Conservation (phyloP, 2,329 filamentous ascomycete species). For the Fusarium luffae region DNA sequence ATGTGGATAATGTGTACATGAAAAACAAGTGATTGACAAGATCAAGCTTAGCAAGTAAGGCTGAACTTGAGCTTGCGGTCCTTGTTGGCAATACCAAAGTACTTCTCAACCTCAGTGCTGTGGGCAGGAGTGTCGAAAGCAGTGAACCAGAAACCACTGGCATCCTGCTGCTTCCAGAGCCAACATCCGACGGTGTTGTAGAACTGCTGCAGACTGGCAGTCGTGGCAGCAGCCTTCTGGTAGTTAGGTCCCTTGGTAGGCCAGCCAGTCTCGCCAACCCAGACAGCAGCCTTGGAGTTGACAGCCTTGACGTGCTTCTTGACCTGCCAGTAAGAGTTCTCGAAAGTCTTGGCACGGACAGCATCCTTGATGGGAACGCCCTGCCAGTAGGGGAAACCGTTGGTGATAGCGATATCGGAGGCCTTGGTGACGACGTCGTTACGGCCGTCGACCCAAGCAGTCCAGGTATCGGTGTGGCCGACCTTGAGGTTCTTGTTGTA, state of each 20-base stretch:
- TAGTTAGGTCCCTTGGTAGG: conserved; percentile 36
- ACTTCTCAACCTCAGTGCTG: conserved; percentile 41
- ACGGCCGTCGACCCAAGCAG: conserved; percentile 40
- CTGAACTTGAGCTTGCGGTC: conserved; percentile 42
- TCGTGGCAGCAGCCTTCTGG: conserved; percentile 32
- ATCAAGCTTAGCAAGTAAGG: conserved; percentile 31
- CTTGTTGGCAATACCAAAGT: conserved; percentile 39
- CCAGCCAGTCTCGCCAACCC: conserved; percentile 44
- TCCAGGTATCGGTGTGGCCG: conserved; percentile 43
- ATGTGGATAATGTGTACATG: background rate
- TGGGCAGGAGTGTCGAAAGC: conserved; percentile 34
- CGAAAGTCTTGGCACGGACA: conserved; percentile 41
- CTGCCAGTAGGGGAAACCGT: conserved; percentile 44
- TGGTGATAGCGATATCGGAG: conserved; percentile 40
- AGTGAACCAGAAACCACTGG: conserved; percentile 43
- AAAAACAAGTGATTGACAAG: background rate
- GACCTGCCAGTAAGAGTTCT: conserved; percentile 38
- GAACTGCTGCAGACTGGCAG: conserved; percentile 29
- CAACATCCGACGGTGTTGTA: conserved; percentile 41
- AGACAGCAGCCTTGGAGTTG: conserved; percentile 32
- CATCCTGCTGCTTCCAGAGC: conserved; percentile 33
- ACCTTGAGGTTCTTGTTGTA: conserved; percentile 42
- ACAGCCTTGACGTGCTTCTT: conserved; percentile 38
- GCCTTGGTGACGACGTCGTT: conserved; percentile 43
- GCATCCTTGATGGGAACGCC: conserved; percentile 41